Percentiles rank a stretch among this genome's conserved stretches.
These are phyloP conservation scores for Neurospora sp. DNA, from an alignment of 2,329 filamentous ascomycete genomes.

Conservation along the genomic window DNA sequence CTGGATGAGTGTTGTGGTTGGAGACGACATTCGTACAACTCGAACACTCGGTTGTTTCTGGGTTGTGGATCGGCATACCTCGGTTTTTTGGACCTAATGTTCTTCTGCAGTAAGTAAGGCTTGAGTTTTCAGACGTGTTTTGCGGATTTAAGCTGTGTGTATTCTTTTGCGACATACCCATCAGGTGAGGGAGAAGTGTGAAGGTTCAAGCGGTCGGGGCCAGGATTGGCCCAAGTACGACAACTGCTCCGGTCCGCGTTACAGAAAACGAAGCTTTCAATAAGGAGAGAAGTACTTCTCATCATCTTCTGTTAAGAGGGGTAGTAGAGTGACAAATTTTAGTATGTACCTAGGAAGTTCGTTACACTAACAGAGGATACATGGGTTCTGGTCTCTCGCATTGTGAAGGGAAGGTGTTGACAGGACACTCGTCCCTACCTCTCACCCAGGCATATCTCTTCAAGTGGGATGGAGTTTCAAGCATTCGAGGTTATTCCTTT, in stretches of 20 bases:
- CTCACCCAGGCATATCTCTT: neutral
- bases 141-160: neutral
- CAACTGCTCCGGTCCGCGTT: neutral
- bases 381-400: neutral
- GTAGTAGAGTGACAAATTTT: neutral
- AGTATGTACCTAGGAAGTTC: neutral
- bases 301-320: neutral
- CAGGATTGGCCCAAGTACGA: neutral
- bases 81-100: neutral
- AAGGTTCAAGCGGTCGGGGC: neutral
- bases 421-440: neutral
- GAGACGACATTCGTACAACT: neutral
- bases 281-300: neutral
- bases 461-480: neutral
- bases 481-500: neutral
- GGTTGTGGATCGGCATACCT: neutral
- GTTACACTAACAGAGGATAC: neutral
- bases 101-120: neutral
- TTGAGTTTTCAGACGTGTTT: neutral
- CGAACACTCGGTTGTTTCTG: neutral
- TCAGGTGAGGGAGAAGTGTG: neutral
- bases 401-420: neutral
- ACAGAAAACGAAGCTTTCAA: neutral
- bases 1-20: neutral
- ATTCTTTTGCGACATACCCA: neutral